These are phyloP conservation scores for Trametes elegans DNA, from an alignment of 768 basidiomycete genomes.

Conservation along the genomic window DNA sequence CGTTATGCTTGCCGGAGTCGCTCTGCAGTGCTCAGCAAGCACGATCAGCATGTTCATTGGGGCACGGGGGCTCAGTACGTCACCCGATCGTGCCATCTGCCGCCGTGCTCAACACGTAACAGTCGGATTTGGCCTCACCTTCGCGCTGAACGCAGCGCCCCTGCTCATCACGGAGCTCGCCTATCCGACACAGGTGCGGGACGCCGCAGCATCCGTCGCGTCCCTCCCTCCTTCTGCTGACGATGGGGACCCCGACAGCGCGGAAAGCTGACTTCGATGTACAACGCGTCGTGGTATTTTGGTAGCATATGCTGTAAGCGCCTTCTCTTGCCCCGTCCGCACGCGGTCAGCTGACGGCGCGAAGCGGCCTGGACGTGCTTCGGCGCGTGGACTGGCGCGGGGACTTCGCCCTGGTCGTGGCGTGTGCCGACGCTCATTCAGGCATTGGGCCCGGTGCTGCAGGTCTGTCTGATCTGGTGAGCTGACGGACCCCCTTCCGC, in stretches of 20 bases:
- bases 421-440: slow-evolving; percentile 65
- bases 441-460: slow-evolving; percentile 53
- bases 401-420: slow-evolving; percentile 52
- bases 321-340: slow-evolving; percentile 23
- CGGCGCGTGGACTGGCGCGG: slow-evolving; percentile 35
- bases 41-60: slow-evolving; percentile 53
- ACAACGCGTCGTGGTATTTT: slow-evolving; percentile 74
- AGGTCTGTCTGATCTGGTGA: slow-evolving; percentile 54
- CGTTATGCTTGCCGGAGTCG: slow-evolving; percentile 65
- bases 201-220: slow-evolving; percentile 9
- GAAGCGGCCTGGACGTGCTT: slow-evolving; percentile 48
- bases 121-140: slow-evolving; percentile 66
- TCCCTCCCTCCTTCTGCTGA: not conserved
- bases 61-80: slow-evolving; percentile 53
- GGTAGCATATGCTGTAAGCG: slow-evolving; percentile 61
- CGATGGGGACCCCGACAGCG: slow-evolving; percentile 27
- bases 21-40: slow-evolving; percentile 47
- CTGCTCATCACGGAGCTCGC: slow-evolving; percentile 63
- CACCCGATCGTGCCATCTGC: not conserved
- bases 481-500: slow-evolving; percentile 1
- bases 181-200: slow-evolving; percentile 63
- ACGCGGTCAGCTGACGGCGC: not conserved
- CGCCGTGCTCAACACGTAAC: slow-evolving; percentile 7
- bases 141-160: slow-evolving; percentile 62
- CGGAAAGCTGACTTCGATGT: slow-evolving; percentile 60